Evolutionary conservation across 1,284 basidiomycete genomes (phyloP), one percentile per base, ranked within the genome.

Genomic region (Phylloboletellus chloephorus): DNA sequence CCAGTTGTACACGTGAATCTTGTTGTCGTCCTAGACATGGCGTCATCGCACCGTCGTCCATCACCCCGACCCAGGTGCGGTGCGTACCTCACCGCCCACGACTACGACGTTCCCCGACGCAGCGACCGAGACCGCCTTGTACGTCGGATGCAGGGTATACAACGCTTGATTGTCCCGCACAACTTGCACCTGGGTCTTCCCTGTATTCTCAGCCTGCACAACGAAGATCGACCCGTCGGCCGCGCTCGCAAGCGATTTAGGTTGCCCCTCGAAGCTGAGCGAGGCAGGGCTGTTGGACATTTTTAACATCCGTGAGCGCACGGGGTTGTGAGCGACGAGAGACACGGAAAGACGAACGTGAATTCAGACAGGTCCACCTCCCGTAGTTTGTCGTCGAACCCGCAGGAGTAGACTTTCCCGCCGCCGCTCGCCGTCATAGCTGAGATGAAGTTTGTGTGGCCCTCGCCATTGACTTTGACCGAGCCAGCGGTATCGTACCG

Each of bases 341-440:
- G 13, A 31, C 1, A 3, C 31, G 15, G 10, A 37, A n/a, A 19
- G 38, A 52, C 81, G 48, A 50, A 88, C 82, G 72, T 66, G 62
- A 83, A 89, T 7, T 45, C 59, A 62, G 22, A 62, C 63, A 35
- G 61, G n/a, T 71, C 70, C 31, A 88, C 74, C 56, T 87, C 84
- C 40, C 79, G 72, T 3, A 93, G 66, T 21, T 67, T 72, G 61
- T 95, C 91, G 52, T 96, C 93, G 58, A 79, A 91, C 4, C 85
- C 88, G 7, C 79, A 67, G 9, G 84, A 83, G 57, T 76, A 83
- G 1, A 86, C 68, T 38, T 67, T 73, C n/a, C 70, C 74, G 24
- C 68, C 66, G 7, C 67, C 44, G 4, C 56, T 65, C 7, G 71
- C 67, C 1, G 72, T 59, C 29, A 97, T 61, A 1, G 76, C 82